A percentile compares a stretch with the other conserved stretches of the same genome.
Conservation (phyloP, 768 basidiomycete species). For the Naematelia encephala region DNA sequence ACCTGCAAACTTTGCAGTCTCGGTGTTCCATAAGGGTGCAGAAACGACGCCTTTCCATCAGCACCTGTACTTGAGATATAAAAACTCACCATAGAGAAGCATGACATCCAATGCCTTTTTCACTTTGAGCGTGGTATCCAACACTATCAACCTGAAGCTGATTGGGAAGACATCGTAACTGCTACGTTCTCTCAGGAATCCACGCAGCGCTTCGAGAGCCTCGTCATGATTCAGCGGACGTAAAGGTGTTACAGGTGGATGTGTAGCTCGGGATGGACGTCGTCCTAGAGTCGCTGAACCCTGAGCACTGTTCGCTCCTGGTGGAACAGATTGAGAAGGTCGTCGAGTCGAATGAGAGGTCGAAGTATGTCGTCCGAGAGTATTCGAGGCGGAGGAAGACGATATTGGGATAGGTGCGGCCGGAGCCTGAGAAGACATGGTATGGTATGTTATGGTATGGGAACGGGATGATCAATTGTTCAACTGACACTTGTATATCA, state of each 20-base stretch:
- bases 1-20: constrained; percentile 76
- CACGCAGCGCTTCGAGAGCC: constrained; percentile 61
- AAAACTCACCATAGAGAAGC: constrained; percentile 63
- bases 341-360: background rate
- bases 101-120: constrained; percentile 77
- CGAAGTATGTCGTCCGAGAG: background rate
- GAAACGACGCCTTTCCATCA: constrained; percentile 78
- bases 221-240: constrained; percentile 43
- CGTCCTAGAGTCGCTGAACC: constrained; percentile 10
- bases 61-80: background rate
- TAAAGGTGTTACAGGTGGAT: constrained; percentile 35
- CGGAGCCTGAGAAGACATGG: constrained; percentile 10
- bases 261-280: constrained; percentile 33
- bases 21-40: constrained; percentile 96
- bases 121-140: constrained; percentile 92
- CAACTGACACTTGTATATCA: too few relatives aligned
- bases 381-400: background rate
- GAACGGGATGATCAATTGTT: too few relatives aligned
- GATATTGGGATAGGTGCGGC: constrained; percentile 18
- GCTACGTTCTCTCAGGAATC: constrained; percentile 76
- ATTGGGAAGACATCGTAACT: constrained; percentile 97
- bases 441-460: too few relatives aligned
- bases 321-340: constrained; percentile 1
- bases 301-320: background rate
- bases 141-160: constrained; percentile 90